Base-by-base conservation (phyloP, 2,329 filamentous ascomycete species). In the Hypoxylon sp. region DNA sequence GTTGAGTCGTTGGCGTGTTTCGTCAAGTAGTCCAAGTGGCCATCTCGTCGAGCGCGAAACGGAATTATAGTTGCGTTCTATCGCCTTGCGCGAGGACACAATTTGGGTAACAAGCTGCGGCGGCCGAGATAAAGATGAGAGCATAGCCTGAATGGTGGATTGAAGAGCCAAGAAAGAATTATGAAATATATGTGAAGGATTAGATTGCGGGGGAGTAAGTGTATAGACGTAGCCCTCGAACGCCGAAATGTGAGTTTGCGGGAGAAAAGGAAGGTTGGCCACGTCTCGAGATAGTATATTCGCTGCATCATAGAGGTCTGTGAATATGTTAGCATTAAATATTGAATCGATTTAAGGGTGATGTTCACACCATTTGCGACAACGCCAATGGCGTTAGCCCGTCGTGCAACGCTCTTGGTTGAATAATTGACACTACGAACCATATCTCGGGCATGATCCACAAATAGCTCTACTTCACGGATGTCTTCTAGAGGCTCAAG, bases 391-490 rank as follows among this genome's bases (percentile, higher is more conserved):
- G 88, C 88, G 77, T 96, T 95, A 24, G 92, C 90, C 63, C 94
- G 88, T 63, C 95, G 90, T 42, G 96, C 91, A 56, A 97, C 89
- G 73, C 90, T 93, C 79, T 92, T 93, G 0, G 92, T 95, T 60
- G 93, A 91, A 74, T 92, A 90, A 75, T 94, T 94, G 66, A 98
- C 89, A 70, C 91, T 90, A 55, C 94, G 90, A 42, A 99, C 91
- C 80, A 94, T 94, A 61, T 98, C 95, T 73, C 94, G 89, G 19
- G 95, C 95, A 77, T 97, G 93, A 57, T 94, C 91, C 58, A 97
- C 91, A 79, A 99, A 97, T 73, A 96, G 91, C 76, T 98, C 95
- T 2, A 98, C 94, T 80, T 98, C 95, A 29, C 90, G 88, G 52
- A 95, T 88, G 70, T 96, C 92, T 68, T 92, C 88, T 17, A 98